Evolutionary conservation across 768 basidiomycete species (phyloP), one percentile per base, ranked within the genome.

Genomic region (Gymnopilus dilepis): DNA sequence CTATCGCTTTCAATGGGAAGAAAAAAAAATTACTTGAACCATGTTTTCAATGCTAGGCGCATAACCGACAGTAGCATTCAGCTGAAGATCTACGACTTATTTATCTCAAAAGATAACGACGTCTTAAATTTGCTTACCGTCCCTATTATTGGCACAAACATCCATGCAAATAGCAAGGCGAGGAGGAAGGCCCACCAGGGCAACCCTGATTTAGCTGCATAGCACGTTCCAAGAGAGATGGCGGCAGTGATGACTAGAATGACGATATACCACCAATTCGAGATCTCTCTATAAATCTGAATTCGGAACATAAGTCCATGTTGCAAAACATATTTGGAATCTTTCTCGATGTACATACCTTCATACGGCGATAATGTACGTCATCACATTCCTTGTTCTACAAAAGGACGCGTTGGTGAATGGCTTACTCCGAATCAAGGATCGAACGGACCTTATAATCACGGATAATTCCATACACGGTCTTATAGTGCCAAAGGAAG

Each of bases 61-160:
- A 59, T 63, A 63, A 2, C 62, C 77, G 19, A 79, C 68, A 15
- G 69, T 80, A 5, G 72, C 71, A 60, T 81, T 82, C n/a, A 78
- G 76, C 67, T 73, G 43, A 48, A 50, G 11, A 30, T 55, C 12
- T 30, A 54, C 11, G 17, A 61, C 19, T 55, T 65, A 65, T 81
- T 79, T 30, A 86, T 24, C 41, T 8, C 2, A 37, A 9, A 37
- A 37, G 34, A 3, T 2, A 37, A 37, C 8, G 34, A n/a, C n/a
- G n/a, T n/a, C n/a, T n/a, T n/a, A n/a, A n/a, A n/a, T n/a, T n/a
- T n/a, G n/a, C 72, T 60, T 59, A 75, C 76, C 1, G 83, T 80
- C 9, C 82, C 84, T 55, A 84, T 75, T 67, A 86, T 77, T 9
- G 84, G 76, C 21, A 82, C 73, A 22, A 78, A 81, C 38, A 82